Conservation (phyloP, 176 grass and related monocot species). For the Oryza glaberrima region DNA sequence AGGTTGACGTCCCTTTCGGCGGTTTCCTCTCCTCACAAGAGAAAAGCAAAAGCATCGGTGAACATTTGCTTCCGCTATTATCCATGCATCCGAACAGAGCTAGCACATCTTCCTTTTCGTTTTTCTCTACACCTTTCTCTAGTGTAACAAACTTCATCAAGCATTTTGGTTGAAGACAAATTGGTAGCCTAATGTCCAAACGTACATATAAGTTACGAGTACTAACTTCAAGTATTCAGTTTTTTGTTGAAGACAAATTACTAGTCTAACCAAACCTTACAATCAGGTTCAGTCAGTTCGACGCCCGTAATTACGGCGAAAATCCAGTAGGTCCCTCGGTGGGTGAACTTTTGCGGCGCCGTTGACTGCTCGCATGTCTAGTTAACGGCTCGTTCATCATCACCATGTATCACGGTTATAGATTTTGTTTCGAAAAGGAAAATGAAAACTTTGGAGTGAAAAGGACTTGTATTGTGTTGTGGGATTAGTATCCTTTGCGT, state of each 20-base stretch:
- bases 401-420: conserved; percentile 20
- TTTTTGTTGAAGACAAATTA: not conserved
- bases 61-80: not conserved
- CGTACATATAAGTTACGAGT: not conserved
- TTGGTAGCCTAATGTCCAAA: not conserved
- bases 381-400: conserved; percentile 6
- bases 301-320: conserved; percentile 44
- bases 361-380: conserved; percentile 19
- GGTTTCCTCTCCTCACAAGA: not conserved
- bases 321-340: conserved; percentile 1
- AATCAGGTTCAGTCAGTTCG: conserved; percentile 13
- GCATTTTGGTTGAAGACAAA: not conserved
- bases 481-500: conserved; percentile 43
- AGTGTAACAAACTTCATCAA: not conserved
- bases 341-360: conserved; percentile 36
- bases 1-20: not conserved
- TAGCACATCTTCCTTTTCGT: not conserved
- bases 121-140: not conserved
- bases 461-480: conserved; percentile 21
- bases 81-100: not conserved
- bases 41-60: not conserved
- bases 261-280: not conserved
- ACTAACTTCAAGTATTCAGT: not conserved
- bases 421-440: conserved; percentile 1
- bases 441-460: conserved; percentile 32